Base-by-base conservation (phyloP, 495 filamentous ascomycete genomes). In the Hypoxylon intermedium region DNA sequence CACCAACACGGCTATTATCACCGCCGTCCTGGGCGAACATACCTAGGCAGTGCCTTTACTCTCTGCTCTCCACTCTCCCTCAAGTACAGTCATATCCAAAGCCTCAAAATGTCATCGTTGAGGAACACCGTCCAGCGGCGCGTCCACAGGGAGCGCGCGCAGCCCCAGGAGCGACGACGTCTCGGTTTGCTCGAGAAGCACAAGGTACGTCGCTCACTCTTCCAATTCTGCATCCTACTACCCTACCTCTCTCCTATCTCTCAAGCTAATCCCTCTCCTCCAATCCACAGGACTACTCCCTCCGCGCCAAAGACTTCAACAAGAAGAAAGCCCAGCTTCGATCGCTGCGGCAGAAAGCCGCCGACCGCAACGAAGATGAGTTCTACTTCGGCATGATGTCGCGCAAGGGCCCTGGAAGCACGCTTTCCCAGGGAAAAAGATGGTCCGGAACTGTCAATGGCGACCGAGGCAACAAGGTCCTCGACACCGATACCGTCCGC, bases 351-450 rank as follows among this genome's bases (percentile, higher is more conserved):
- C 81, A 87, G 57, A 97, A 96, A 75, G 93, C 88, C 18, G 80
- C 83, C 52, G 86, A 94, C 36, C 87, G 91, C 60, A 98, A 98
- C 73, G 91, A 93, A 34, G 94, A 98, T 85, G 68, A 71, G 33
- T 98, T 98, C 79, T 87, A 90, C 75, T 97, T 91, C 69, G 89
- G 87, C 19, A 98, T 98, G 94, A 83, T 95, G 73, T 82, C 77
- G 44, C 78, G 79, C 26, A 66, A 71, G 24, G 79, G 79, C 13
- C 74, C 74, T 7, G 56, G 55, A 6, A 70, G 74, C 11, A 37
- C 45, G 13, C 34, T 69, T 15, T 80, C 77, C 30, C 71, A 69
- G 2, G 76, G 76, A 31, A 50, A 56, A 12, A 16, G 55, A 23
- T 77, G 73, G 62, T 77, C 68, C 19, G 82, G 86, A 19, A 79